Conservation (phyloP, 352 stramenopile species). For the Pythium apleroticum region DNA sequence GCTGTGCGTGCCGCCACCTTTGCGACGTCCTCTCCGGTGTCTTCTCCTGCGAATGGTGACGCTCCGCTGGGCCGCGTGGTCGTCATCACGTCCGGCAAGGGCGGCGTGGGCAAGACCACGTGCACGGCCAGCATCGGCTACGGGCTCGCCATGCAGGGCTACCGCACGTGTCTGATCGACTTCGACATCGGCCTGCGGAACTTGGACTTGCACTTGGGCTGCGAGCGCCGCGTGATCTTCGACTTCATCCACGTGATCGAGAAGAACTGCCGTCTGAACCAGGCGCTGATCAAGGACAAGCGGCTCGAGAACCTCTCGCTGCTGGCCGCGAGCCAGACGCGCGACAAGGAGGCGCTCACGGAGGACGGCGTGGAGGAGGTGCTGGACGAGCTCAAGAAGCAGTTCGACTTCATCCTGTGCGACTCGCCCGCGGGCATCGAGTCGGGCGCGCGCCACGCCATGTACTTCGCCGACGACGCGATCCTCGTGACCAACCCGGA, state of each 20-base stretch:
- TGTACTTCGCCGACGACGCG: slow-evolving; percentile 93
- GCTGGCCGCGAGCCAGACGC: slow-evolving; percentile 88
- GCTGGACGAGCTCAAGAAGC: slow-evolving; percentile 74
- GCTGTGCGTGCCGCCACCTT: neutral
- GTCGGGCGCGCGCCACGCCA: slow-evolving; percentile 86
- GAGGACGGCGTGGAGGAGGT: slow-evolving; percentile 86
- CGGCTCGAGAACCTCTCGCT: slow-evolving; percentile 80
- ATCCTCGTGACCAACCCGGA: slow-evolving; percentile 94
- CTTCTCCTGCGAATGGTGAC: neutral
- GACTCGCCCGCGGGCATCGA: slow-evolving; percentile 91
- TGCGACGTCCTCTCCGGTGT: neutral
- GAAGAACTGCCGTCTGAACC: slow-evolving; percentile 86
- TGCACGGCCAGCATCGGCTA: slow-evolving; percentile 87
- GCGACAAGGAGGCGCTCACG: slow-evolving; percentile 90
- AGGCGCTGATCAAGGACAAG: slow-evolving; percentile 92
- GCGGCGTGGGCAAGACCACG: slow-evolving; percentile 93
- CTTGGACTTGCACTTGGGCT: slow-evolving; percentile 91
- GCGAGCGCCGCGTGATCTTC: slow-evolving; percentile 93
- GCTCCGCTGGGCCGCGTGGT: slow-evolving; percentile 66
- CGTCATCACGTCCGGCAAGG: slow-evolving; percentile 92
- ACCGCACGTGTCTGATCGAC: slow-evolving; percentile 91
- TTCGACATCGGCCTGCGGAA: slow-evolving; percentile 95
- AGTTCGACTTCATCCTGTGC: slow-evolving; percentile 91
- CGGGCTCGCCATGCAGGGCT: slow-evolving; percentile 78
- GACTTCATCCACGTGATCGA: slow-evolving; percentile 94